Base-by-base conservation (phyloP, 2,329 filamentous ascomycete genomes). In the Fusarium beomiforme region DNA sequence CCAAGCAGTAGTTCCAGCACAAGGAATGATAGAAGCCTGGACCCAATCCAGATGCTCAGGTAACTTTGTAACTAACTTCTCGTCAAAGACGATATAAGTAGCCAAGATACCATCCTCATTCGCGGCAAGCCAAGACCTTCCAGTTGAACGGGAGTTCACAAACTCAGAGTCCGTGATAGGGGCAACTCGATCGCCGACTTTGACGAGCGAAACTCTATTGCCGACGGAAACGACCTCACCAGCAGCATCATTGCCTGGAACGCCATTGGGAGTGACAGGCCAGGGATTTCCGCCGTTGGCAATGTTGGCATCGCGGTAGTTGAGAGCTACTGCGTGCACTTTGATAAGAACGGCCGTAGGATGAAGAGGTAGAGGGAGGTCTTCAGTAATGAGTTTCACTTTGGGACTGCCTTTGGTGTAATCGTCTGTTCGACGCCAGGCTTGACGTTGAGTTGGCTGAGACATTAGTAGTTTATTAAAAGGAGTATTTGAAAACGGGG, bases 1-100 rank as follows among this genome's bases (percentile, higher is more conserved):
- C 82, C 84, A 85, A 3, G 84, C 84, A 1, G 84, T 85, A 0
- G 81, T 77, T 1, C 82, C 84, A 23, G 84, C 83, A 39, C 83
- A 85, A 1, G 83, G 82, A 19, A 86, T 78, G 2, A 79, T 79
- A 11, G 75, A 73, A 5, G 81, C 80, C 5, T 79, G 69, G 2
- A 75, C 62, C 79, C 80, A 84, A 37, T 78, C 70, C 21, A 85
- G 71, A 56, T 84, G 75, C 0, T 57, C 58, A 0, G 83, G 83
- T 1, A 84, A 56, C 47, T 80, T 81, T 26, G 69, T 75, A 6
- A 85, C 47, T 12, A 75, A 69, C 36, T 74, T 67, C 67, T 84
- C 81, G 26, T 83, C 79, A 57, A 82, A 84, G 1, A 84, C 72
- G 3, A 84, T n/a, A 65, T 83, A 76, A 31, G 80, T 78, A 1